A percentile compares a stretch with the other conserved stretches of the same genome.
Conservation (phyloP, 305 asterid species). For the Fraxinus floribunda region DNA sequence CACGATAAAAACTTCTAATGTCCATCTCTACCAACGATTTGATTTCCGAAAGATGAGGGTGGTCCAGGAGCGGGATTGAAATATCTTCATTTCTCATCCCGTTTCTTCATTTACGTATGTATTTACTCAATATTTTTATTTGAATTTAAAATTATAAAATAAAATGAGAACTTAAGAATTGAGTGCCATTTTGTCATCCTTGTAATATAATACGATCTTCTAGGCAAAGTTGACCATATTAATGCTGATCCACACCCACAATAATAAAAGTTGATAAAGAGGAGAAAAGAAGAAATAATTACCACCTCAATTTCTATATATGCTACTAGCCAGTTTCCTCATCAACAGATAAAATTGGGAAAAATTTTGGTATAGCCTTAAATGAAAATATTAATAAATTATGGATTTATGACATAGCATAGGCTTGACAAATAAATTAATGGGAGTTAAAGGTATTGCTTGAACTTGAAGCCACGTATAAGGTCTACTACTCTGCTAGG, state of each 20-base stretch:
- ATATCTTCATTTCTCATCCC: neutral
- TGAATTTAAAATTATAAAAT: no score
- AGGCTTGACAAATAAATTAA: neutral
- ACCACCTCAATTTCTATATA: neutral
- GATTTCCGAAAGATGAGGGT: neutral
- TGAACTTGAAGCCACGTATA: slow-evolving; percentile 25
- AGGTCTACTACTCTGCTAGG: neutral
- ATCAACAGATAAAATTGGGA: neutral
- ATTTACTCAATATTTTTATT: no score
- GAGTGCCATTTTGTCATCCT: neutral
- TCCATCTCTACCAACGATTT: no score
- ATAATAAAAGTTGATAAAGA: neutral
- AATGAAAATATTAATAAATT: neutral
- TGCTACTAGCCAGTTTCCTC: neutral
- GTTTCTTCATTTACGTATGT: neutral
- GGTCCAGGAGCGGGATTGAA: neutral
- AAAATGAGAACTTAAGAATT: neutral
- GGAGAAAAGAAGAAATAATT: neutral
- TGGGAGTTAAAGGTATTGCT: neutral
- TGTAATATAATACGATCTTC: neutral
- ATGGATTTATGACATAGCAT: neutral
- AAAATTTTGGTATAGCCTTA: neutral
- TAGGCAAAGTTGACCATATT: neutral
- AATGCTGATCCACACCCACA: neutral
- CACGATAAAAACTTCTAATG: no score